A percentile compares a stretch with the other conserved stretches of the same genome.
These are phyloP conservation scores for Globisporangium heterothallicum DNA, from an alignment of 352 stramenopile species.

Conservation along the genomic window DNA sequence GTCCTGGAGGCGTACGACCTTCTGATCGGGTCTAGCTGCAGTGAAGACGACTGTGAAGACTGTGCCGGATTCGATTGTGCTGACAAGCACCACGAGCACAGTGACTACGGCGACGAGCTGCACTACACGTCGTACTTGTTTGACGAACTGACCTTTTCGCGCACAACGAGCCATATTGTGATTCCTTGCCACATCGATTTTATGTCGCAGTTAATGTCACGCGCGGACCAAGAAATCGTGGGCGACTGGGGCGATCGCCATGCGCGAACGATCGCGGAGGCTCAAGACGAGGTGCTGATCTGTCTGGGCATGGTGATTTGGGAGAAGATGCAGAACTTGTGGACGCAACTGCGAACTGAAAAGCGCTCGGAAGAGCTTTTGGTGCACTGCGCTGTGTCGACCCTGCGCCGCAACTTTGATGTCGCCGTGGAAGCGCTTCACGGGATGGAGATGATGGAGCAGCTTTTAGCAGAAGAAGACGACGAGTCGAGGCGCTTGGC, in stretches of 20 bases:
- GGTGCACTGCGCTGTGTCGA: constrained; percentile 71
- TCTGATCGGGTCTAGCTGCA: constrained; percentile 79
- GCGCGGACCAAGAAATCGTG: constrained; percentile 77
- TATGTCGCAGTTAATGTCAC: constrained; percentile 79
- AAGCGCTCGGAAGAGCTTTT: constrained; percentile 77
- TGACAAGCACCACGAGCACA: constrained; percentile 68
- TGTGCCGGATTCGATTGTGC: constrained; percentile 73
- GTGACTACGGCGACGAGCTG: constrained; percentile 74
- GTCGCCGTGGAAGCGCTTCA: constrained; percentile 78
- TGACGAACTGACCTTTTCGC: constrained; percentile 79
- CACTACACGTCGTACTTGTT: constrained; percentile 86
- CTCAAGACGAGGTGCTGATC: constrained; percentile 83
- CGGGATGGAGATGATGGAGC: constrained; percentile 85
- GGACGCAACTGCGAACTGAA: constrained; percentile 68
- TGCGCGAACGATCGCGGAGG: constrained; percentile 77
- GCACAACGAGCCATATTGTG: constrained; percentile 74
- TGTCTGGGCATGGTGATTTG: constrained; percentile 86
- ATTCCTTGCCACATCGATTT: constrained; percentile 84
- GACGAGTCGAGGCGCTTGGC: constrained; percentile 67
- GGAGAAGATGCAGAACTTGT: constrained; percentile 84
- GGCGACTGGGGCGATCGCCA: constrained; percentile 81
- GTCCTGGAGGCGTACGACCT: constrained; percentile 85
- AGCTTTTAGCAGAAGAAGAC: constrained; percentile 78
- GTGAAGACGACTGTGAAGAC: constrained; percentile 83
- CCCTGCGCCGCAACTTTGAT: constrained; percentile 78